Evolutionary conservation across 768 basidiomycete genomes (phyloP).

Genomic region (Fomitopsis serialis): DNA sequence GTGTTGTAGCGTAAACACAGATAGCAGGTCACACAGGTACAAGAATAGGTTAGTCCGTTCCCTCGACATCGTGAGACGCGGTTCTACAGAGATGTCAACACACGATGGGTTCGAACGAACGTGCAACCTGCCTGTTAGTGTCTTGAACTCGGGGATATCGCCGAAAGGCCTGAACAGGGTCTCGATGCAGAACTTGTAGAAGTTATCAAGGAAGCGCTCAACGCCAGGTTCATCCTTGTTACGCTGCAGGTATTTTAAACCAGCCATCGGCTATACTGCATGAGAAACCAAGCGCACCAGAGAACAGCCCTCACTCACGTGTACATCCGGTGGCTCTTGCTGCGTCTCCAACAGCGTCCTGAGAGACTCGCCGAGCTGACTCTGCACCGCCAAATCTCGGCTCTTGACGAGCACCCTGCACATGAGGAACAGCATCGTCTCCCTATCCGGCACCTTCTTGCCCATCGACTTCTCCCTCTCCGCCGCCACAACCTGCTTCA

Average conservation of each 20-base stretch:
- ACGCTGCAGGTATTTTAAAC: constrained; percentile 45
- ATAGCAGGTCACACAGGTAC: constrained; percentile 87
- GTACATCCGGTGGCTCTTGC: constrained; percentile 10
- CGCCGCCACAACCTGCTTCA: constrained; percentile 74
- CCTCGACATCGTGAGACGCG: constrained; percentile 51
- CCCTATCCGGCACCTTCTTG: constrained; percentile 57
- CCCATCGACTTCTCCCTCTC: constrained; percentile 58
- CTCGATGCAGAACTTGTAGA: constrained; percentile 81
- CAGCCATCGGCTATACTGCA: constrained; percentile 21
- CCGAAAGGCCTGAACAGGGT: constrained; percentile 76
- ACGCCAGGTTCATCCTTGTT: constrained; percentile 78
- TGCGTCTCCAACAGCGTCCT: constrained; percentile 73
- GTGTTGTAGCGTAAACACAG: constrained; percentile 85
- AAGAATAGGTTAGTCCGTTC: constrained; percentile 81
- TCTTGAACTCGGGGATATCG: constrained; percentile 66
- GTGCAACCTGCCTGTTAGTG: constrained; percentile 35
- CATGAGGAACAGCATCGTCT: constrained; percentile 71
- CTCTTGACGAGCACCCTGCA: constrained; percentile 76
- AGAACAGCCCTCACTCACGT: constrained; percentile 11
- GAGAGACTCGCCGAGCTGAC: constrained; percentile 85
- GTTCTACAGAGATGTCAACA: constrained; percentile 31
- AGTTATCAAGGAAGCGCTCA: constrained; percentile 89
- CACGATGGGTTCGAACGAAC: constrained; percentile 14
- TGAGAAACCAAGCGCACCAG: not conserved
- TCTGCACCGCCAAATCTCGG: constrained; percentile 81